Conservation (phyloP, 2,329 filamentous ascomycete genomes). For the Cladosporium sp. region DNA sequence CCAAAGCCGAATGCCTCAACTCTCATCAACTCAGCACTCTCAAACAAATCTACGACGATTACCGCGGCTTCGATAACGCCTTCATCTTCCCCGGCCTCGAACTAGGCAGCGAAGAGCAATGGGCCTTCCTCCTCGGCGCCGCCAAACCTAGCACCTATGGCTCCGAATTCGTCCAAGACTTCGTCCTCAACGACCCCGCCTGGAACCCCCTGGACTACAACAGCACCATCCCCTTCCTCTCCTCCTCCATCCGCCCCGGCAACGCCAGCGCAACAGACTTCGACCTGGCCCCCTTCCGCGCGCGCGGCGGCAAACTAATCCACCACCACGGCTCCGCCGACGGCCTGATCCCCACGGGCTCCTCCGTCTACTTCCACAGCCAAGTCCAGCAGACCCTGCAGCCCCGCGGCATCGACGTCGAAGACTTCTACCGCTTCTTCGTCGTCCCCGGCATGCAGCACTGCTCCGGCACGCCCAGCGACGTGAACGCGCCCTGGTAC, state of each 20-base stretch:
- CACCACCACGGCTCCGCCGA: constrained; percentile 44
- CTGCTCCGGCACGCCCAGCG: constrained; percentile 34
- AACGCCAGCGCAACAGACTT: constrained; percentile 47
- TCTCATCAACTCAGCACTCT: constrained; percentile 41
- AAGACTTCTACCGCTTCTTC: constrained; percentile 42
- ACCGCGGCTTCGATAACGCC: constrained; percentile 37
- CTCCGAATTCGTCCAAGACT: constrained; percentile 39
- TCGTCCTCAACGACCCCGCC: constrained; percentile 35
- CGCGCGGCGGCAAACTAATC: constrained; percentile 38
- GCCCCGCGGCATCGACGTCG: constrained; percentile 33
- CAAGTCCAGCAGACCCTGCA: constrained; percentile 37
- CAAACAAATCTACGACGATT: constrained; percentile 41
- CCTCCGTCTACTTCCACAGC: constrained; percentile 50
- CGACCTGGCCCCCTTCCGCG: constrained; percentile 45
- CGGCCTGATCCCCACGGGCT: constrained; percentile 46
- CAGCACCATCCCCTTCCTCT: constrained; percentile 36
- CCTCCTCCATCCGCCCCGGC: constrained; percentile 42
- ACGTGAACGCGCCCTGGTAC: constrained; percentile 42
- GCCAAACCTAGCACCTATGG: constrained; percentile 35
- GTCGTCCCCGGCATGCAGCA: constrained; percentile 44
- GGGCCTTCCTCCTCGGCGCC: constrained; percentile 34
- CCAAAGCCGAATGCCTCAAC: constrained; percentile 39
- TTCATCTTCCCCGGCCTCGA: constrained; percentile 39
- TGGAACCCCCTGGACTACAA: constrained; percentile 38
- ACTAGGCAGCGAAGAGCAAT: constrained; percentile 37